phyloP scores from a whole-genome alignment of 345 rosid genomes.

The Hirschfeldia incana region DNA sequence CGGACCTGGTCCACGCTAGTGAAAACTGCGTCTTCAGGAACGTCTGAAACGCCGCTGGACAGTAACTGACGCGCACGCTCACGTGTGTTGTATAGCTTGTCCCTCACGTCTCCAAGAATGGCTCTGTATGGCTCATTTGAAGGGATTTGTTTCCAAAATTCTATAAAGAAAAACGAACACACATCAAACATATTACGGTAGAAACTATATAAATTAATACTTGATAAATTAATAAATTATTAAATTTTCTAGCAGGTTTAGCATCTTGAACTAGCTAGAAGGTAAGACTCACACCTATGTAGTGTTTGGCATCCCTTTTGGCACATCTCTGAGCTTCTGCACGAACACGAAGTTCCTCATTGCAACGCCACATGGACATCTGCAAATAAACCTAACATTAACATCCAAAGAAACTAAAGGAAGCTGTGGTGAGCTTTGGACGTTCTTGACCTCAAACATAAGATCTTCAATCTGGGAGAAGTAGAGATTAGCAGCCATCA shows the following conservation, averaged over 20 bases:
- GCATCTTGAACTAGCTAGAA: not conserved
- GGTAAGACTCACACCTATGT: conserved; percentile 57
- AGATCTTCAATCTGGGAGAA: conserved; percentile 97
- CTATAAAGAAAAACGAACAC: conserved; percentile 41
- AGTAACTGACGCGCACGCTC: conserved; percentile 89
- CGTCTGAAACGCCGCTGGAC: conserved; percentile 74
- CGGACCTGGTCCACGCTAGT: conserved; percentile 80
- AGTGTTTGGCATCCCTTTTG: conserved; percentile 87
- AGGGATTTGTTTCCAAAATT: conserved; percentile 94
- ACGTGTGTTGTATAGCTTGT: conserved; percentile 85
- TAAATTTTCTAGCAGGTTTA: too few species aligned
- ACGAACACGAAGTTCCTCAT: conserved; percentile 74
- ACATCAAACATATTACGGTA: not conserved
- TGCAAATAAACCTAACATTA: conserved; percentile 34
- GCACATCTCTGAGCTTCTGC: conserved; percentile 74
- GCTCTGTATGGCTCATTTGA: conserved; percentile 92
- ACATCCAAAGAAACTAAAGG: not conserved
- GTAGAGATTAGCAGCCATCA: conserved; percentile 99
- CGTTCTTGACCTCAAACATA: conserved; percentile 77
- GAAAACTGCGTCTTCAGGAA: conserved; percentile 73
- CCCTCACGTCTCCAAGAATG: conserved; percentile 90
- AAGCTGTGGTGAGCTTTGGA: not conserved
- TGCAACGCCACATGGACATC: conserved; percentile 99
- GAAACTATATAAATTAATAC: too few species aligned
- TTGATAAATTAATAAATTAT: too few species aligned